These are phyloP conservation scores for Boletus rex-veris DNA, from an alignment of 768 basidiomycete species.

Conservation along the genomic window DNA sequence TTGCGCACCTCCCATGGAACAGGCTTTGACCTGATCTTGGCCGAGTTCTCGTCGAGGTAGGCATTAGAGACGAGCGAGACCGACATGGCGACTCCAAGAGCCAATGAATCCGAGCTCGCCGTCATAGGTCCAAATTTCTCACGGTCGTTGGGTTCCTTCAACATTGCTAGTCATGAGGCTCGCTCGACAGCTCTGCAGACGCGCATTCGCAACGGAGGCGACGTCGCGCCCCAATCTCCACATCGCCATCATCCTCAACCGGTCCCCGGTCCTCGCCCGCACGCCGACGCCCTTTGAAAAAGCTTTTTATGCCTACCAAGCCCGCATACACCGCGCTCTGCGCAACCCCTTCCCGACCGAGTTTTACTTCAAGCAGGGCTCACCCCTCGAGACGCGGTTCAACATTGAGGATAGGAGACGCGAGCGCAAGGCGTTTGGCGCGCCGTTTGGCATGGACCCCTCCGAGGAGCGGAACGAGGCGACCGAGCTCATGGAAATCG, in stretches of 20 bases:
- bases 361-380: conserved; percentile 93
- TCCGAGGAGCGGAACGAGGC: conserved; percentile 40
- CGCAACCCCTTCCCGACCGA: conserved; percentile 86
- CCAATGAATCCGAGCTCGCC: too few species aligned
- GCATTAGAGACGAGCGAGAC: conserved; percentile 74
- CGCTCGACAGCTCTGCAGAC: conserved; percentile 17
- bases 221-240: conserved; percentile 40
- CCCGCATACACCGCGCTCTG: conserved; percentile 77
- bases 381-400: conserved; percentile 79
- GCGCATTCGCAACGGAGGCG: conserved; percentile 45
- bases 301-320: conserved; percentile 81
- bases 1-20: conserved; percentile 91
- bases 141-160: conserved; percentile 16
- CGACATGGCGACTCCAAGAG: conserved; percentile 46
- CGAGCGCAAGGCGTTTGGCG: conserved; percentile 73
- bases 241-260: conserved; percentile 72
- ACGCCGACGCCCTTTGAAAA: conserved; percentile 70
- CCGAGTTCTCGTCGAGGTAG: conserved; percentile 82
- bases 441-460: conserved; percentile 47
- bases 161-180: neutral
- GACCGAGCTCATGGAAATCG: conserved; percentile 56
- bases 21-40: conserved; percentile 85
- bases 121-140: conserved; percentile 29
- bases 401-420: conserved; percentile 69
- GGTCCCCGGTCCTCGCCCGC: conserved; percentile 71